phyloP scores from a whole-genome alignment of 805 yeast species.

The Pichia rugopelliculosa region DNA sequence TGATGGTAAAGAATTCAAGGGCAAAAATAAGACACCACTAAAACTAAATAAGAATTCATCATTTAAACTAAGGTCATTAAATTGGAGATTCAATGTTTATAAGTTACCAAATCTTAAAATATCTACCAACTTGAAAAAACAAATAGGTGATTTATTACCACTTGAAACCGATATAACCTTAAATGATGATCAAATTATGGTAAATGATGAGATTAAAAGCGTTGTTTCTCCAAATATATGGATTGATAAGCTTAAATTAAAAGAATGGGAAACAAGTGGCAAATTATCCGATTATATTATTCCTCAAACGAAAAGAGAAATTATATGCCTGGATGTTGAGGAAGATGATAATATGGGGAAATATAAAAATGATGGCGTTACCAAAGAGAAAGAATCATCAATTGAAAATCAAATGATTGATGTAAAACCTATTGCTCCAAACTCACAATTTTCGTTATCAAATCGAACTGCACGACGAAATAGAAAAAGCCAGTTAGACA shows the following conservation, averaged over 20 bases:
- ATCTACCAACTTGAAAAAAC: neutral
- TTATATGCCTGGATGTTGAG: neutral
- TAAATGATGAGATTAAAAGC: neutral
- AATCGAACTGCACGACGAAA: neutral
- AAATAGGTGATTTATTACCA: neutral
- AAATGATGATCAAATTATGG: neutral
- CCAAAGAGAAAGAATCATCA: neutral
- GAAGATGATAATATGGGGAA: neutral
- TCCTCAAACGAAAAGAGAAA: neutral
- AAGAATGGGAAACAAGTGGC: constrained; percentile 9
- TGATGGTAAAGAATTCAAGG: constrained; percentile 1
- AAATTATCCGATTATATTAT: constrained; percentile 1
- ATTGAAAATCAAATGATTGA: neutral
- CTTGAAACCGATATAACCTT: neutral
- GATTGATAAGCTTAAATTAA: neutral
- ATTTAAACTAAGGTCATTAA: neutral
- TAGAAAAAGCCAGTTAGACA: constrained; percentile 6
- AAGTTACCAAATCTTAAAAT: neutral
- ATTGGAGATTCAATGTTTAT: constrained; percentile 2
- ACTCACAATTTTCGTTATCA: neutral
- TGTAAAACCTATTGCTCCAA: constrained; percentile 1
- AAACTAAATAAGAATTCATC: neutral
- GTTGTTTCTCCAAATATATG: constrained; percentile 1
- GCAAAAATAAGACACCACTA: neutral
- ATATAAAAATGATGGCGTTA: neutral